Percentiles rank a stretch among this genome's conserved stretches.
phyloP scores from a whole-genome alignment of 352 stramenopile genomes.

The Aphanomyces astaci region DNA sequence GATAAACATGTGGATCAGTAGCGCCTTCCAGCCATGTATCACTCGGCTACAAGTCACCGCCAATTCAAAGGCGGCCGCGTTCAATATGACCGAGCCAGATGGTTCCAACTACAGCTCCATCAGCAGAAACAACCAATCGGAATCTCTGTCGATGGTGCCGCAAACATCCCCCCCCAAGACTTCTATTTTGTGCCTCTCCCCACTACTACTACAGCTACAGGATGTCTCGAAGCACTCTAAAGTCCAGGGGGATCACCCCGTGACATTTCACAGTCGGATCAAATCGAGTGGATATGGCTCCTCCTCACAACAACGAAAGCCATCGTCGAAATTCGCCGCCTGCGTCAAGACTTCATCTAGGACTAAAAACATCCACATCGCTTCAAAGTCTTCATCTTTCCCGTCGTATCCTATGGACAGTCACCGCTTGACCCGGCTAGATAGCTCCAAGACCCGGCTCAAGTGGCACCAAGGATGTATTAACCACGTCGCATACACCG shows the following conservation, averaged over 20 bases:
- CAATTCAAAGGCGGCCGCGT: no score
- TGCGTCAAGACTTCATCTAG: no score
- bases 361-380: not conserved
- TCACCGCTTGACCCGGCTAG: slow-evolving; percentile 46
- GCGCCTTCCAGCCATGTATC: slow-evolving; percentile 61
- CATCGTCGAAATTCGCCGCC: not conserved
- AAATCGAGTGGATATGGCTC: slow-evolving; percentile 76
- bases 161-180: not conserved
- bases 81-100: no score
- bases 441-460: slow-evolving; percentile 36
- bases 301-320: no score
- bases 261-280: slow-evolving; percentile 74
- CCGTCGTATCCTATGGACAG: slow-evolving; percentile 49
- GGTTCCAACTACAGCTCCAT: no score
- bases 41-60: slow-evolving; percentile 37
- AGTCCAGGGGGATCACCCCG: slow-evolving; percentile 47
- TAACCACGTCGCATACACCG: slow-evolving; percentile 65
- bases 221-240: not conserved
- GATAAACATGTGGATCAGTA: slow-evolving; percentile 40
- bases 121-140: no score
- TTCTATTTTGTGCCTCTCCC: slow-evolving; percentile 6
- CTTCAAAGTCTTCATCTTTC: slow-evolving; percentile 41
- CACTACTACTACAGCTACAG: not conserved
- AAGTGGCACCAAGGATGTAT: slow-evolving; percentile 62
- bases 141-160: slow-evolving; percentile 19